Evolutionary conservation across 2,329 filamentous ascomycete genomes (phyloP).

Genomic region (Penicillium sp.): DNA sequence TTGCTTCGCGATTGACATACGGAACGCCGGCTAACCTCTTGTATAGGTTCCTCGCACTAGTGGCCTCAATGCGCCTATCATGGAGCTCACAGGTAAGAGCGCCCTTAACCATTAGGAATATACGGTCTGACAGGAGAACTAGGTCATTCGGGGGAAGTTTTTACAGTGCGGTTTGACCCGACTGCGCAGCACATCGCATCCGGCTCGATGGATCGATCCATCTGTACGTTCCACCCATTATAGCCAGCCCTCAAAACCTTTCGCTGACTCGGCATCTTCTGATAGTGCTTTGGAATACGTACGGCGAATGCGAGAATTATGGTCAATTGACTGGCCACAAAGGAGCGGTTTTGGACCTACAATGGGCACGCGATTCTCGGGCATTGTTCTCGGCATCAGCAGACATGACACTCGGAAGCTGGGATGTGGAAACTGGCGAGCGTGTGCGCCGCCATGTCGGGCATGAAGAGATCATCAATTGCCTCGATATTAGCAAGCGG

Average conservation of each 20-base stretch:
- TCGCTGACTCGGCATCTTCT: not conserved
- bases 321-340: slow-evolving; percentile 83
- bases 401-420: slow-evolving; percentile 87
- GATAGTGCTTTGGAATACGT: slow-evolving; percentile 85
- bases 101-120: not conserved
- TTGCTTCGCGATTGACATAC: not conserved
- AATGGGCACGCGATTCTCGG: slow-evolving; percentile 93
- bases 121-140: slow-evolving; percentile 9
- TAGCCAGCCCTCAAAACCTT: not conserved
- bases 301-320: slow-evolving; percentile 91
- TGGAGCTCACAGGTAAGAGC: slow-evolving; percentile 78
- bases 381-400: slow-evolving; percentile 89
- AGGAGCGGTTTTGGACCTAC: slow-evolving; percentile 82
- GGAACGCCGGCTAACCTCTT: slow-evolving; percentile 11
- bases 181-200: slow-evolving; percentile 86
- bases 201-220: slow-evolving; percentile 88
- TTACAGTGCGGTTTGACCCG: slow-evolving; percentile 83
- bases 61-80: slow-evolving; percentile 79
- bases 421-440: slow-evolving; percentile 88
- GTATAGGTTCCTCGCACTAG: slow-evolving; percentile 70
- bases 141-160: slow-evolving; percentile 75
- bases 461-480: slow-evolving; percentile 94
- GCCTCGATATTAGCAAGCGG: slow-evolving; percentile 78
- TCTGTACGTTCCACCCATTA: slow-evolving; percentile 55
- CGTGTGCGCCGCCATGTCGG: slow-evolving; percentile 88